Conservation (phyloP, 2,329 filamentous ascomycete species). For the Ophiostoma quercus region DNA sequence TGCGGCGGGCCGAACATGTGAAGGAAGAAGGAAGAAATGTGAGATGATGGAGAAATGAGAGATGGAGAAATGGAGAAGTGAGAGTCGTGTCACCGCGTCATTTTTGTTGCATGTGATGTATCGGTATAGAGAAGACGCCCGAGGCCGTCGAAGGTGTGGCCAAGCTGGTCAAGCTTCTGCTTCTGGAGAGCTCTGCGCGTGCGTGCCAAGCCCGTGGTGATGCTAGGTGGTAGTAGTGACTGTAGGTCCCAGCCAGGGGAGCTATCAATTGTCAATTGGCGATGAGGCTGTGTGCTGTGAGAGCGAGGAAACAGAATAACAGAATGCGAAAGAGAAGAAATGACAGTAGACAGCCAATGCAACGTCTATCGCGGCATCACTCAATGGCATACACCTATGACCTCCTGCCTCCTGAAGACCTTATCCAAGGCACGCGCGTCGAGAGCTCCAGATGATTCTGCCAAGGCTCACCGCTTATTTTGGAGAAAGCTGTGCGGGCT, state of each 20-base stretch:
- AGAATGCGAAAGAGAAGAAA: not conserved
- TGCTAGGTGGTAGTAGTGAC: not conserved
- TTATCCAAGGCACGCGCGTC: not conserved
- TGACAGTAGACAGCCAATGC: not conserved
- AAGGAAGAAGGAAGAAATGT: not conserved
- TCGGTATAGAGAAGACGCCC: not conserved
- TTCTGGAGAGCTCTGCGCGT: not conserved
- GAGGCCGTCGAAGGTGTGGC: not conserved
- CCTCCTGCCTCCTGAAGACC: not conserved
- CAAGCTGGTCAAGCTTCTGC: not conserved
- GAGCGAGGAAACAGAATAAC: too few species aligned
- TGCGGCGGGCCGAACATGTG: slow-evolving; percentile 58
- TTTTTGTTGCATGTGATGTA: slow-evolving; percentile 12
- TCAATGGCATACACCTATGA: too few species aligned
- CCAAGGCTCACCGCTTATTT: slow-evolving; percentile 15
- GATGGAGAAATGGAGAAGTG: not conserved
- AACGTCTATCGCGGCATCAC: too few species aligned
- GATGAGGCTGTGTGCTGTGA: not conserved
- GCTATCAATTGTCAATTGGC: not conserved
- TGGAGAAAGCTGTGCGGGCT: too few species aligned
- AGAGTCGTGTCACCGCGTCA: slow-evolving; percentile 20
- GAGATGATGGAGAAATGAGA: not conserved
- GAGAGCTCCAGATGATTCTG: slow-evolving; percentile 12
- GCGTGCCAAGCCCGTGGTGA: slow-evolving; percentile 8
- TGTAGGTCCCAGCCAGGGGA: slow-evolving; percentile 3